These are phyloP conservation scores for Eimeria necatrix DNA, from an alignment of 169 alveolate species.

Conservation along the genomic window DNA sequence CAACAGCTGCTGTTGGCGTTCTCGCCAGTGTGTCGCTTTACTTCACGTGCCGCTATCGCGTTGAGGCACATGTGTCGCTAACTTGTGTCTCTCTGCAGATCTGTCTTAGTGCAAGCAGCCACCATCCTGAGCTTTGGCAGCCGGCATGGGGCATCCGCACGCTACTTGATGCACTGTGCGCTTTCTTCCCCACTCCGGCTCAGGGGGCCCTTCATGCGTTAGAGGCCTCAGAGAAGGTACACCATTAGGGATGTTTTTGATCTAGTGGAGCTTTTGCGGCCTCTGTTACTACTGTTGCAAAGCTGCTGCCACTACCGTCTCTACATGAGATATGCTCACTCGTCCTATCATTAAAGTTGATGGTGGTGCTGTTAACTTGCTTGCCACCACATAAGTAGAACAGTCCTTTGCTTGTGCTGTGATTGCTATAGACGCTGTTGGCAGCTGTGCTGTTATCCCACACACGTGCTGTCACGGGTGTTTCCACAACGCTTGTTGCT, in stretches of 20 bases:
- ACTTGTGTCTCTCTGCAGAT: slow-evolving; percentile 80
- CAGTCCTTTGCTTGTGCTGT: neutral
- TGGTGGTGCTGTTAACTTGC: neutral
- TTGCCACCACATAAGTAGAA: neutral
- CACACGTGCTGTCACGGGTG: neutral
- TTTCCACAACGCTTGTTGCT: neutral
- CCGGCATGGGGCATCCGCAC: slow-evolving; percentile 96
- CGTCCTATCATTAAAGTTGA: neutral
- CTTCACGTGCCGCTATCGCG: too few species aligned
- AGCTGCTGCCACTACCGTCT: neutral
- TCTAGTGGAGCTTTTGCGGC: neutral
- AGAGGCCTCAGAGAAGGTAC: slow-evolving; percentile 81
- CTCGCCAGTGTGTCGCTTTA: neutral
- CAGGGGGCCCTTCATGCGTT: slow-evolving; percentile 83
- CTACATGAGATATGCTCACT: neutral
- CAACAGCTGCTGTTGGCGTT: neutral
- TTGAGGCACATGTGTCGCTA: neutral
- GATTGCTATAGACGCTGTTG: neutral
- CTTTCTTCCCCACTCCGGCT: slow-evolving; percentile 92
- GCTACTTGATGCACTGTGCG: slow-evolving; percentile 93
- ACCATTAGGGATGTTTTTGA: neutral
- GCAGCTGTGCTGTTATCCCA: neutral
- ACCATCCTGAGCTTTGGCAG: slow-evolving; percentile 96
- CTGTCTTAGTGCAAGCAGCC: slow-evolving; percentile 91
- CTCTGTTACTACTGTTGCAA: neutral